Evolutionary conservation across 768 basidiomycete genomes (phyloP), one percentile per base, ranked within the genome.

Genomic region (Termitomyces bulborhizus): DNA sequence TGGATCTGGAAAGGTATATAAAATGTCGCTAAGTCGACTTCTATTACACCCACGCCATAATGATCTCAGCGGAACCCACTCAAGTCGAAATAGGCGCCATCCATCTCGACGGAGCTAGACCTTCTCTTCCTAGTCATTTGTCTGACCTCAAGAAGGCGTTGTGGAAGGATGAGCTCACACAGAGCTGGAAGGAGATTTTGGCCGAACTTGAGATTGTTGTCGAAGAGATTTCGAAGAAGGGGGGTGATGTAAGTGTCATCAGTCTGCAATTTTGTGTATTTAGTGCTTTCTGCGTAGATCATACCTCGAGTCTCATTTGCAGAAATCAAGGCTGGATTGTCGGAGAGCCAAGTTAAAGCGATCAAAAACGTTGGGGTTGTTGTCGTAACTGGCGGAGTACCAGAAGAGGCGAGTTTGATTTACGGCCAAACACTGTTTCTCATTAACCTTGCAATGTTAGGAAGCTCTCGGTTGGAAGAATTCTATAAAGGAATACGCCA

Each of bases 391-490:
- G 81, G 80, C 4, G 86, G 77, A 1, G 76, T 90, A 1, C 72
- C 79, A 0, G 68, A 77, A 52, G 73, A 83, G 57, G 81, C 81
- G 46, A 64, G 71, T 51, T 36, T 6, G 6, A 5, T 1, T 36
- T 9, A 27, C 11, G 1, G 9, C 24, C 4, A 1, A 21, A 1
- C 1, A 7, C n/a, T 45, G n/a, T 13, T 34, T 11, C 16, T 46
- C 27, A 32, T 18, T 29, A 36, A 44, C n/a, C 24, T 46, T 24
- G 32, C 15, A 51, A 16, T 7, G 42, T 32, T 56, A 86, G 78
- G 78, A 85, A 70, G 88, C 83, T 0, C 60, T 84, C 1, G 59
- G 53, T 0, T 88, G 86, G 85, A 85, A 86, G 57, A 63, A 66
- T 24, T 68, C 72, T 6, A 74, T 88, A 37, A 69, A 68, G 53